Evolutionary conservation across 2,329 filamentous ascomycete species (phyloP), one percentile per base, ranked within the genome.

Genomic region (Colletotrichum godetiae): DNA sequence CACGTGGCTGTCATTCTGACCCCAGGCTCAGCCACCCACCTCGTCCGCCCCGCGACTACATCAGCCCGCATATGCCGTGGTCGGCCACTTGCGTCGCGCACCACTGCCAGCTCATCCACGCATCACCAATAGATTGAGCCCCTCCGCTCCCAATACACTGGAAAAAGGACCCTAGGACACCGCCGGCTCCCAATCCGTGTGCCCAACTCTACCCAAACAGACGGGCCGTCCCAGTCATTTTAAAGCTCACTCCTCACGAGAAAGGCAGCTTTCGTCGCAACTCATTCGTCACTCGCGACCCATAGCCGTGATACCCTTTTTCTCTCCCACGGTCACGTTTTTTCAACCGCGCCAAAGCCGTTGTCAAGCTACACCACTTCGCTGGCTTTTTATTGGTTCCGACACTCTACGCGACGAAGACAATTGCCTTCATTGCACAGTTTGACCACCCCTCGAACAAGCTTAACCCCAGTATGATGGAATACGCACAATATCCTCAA

Each of bases 401-500:
- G 59, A 58, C 56, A 52, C 58, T 70, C 52, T 79, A 78, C 78
- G 77, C 80, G 78, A 78, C 75, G 78, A 78, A 79, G 78, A 78
- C 67, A 76, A 78, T 74, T 73, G 64, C 58, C 64, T 73, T 73
- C 74, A 74, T 68, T 65, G 69, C 69, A 68, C 37, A 33, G 57
- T 52, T 61, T 65, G 52, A 59, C 63, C 27, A 27, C 35, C 56
- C 29, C 12, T 46, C 67, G 33, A 63, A 63, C 61, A 63, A 61
- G 74, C 72, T 66, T 65, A 55, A 62, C 77, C 73, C 80, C 81
- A 82, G 82, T 80, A 92, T 89, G 85, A 94, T 94, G 92, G 92
- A 94, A 85, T 94, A 93, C 87, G 89, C 91, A 82, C 90, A 92
- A 85, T 93, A 94, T 81, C 90, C 92, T 80, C 91, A 90, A 83